Evolutionary conservation across 495 filamentous ascomycete genomes (phyloP).

Genomic region (Daldinia vernicosa): DNA sequence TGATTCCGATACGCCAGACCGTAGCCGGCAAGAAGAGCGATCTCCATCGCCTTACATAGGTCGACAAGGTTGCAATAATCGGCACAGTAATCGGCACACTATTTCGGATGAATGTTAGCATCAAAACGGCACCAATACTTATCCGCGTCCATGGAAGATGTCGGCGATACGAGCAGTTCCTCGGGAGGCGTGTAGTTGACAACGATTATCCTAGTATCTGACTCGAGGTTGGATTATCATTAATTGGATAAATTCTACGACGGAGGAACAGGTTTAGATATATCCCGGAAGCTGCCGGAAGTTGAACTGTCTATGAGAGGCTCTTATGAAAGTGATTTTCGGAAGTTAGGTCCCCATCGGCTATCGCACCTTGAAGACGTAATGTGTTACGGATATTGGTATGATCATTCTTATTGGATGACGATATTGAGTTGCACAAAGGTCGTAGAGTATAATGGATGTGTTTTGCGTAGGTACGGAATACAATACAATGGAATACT

Average conservation of each 20-base stretch:
- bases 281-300: neutral
- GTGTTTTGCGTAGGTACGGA: too few relatives aligned
- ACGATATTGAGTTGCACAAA: neutral
- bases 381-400: neutral
- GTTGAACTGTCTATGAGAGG: neutral
- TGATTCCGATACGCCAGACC: conserved; percentile 24
- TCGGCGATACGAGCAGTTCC: neutral
- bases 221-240: too few relatives aligned
- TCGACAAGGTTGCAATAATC: conserved; percentile 10
- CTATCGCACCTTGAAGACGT: neutral
- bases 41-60: neutral
- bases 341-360: neutral
- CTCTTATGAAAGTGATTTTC: neutral
- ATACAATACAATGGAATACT: too few relatives aligned
- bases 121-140: neutral
- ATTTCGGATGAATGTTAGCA: conserved; percentile 6
- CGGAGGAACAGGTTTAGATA: neutral
- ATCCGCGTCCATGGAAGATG: neutral
- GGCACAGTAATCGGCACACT: conserved; percentile 9
- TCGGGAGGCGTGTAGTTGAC: neutral
- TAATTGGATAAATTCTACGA: neutral
- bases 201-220: neutral
- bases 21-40: conserved; percentile 23
- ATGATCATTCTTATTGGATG: neutral
- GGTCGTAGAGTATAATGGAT: too few relatives aligned